Conservation (phyloP, 2,329 filamentous ascomycete genomes). For the Pleomassaria siparia region DNA sequence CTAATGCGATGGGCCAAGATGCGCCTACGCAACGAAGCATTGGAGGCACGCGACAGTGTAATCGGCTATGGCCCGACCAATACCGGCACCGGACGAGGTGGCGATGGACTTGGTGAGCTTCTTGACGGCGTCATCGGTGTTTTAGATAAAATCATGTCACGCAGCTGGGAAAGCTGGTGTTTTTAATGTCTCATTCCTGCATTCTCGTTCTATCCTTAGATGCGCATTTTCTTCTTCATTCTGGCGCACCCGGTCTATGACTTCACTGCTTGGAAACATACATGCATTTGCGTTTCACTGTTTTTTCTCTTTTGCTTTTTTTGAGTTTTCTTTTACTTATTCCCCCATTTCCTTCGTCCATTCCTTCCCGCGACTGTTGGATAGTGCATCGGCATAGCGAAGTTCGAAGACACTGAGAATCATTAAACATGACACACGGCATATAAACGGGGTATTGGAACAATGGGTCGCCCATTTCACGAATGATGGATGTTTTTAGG, state of each 20-base stretch:
- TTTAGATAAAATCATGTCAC: constrained; percentile 31
- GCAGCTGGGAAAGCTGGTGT: constrained; percentile 34
- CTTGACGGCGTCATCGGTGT: constrained; percentile 29
- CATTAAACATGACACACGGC: constrained; percentile 8
- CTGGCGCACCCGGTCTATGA: background rate
- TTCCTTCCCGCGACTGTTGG: constrained; percentile 22
- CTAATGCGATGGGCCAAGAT: constrained; percentile 38
- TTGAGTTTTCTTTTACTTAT: constrained; percentile 6
- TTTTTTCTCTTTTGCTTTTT: constrained; percentile 5
- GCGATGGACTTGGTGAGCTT: constrained; percentile 31
- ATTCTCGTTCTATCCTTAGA: background rate
- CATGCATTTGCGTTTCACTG: constrained; percentile 1
- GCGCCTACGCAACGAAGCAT: constrained; percentile 21
- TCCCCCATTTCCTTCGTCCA: constrained; percentile 8
- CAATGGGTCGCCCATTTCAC: constrained; percentile 7
- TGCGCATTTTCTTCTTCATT: background rate
- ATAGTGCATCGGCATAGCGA: constrained; percentile 33
- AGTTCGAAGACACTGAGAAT: constrained; percentile 1
- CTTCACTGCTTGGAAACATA: background rate
- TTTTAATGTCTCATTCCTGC: constrained; percentile 17
- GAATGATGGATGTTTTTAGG: constrained; percentile 16
- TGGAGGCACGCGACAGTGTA: constrained; percentile 18
- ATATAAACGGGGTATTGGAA: constrained; percentile 16
- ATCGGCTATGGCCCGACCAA: constrained; percentile 13
- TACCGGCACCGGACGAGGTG: constrained; percentile 13